A percentile compares a stretch with the other conserved stretches of the same genome.
Evolutionary conservation across 805 yeast species (phyloP).

Genomic region (Saccharomyces paradoxus): DNA sequence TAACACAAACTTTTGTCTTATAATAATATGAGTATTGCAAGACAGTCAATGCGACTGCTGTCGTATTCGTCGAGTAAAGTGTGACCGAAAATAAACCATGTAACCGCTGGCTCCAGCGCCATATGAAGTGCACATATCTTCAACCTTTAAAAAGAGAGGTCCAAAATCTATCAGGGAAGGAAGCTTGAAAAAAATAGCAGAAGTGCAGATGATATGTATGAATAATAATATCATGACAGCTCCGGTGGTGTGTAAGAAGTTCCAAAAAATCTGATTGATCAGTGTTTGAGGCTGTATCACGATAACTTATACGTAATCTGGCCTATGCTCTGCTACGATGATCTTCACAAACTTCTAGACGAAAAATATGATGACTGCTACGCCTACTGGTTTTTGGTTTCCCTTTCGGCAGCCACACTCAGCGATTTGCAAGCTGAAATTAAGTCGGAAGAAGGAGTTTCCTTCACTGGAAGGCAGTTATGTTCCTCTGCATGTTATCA

Average conservation of each 20-base stretch:
- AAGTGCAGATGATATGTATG: too few relatives aligned
- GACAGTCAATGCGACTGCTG: background rate
- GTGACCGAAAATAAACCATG: background rate
- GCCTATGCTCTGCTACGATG: background rate
- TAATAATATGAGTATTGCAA: too few relatives aligned
- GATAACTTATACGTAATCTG: background rate
- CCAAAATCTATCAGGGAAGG: too few relatives aligned
- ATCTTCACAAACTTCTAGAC: background rate
- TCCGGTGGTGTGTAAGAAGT: background rate
- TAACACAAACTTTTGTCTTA: too few relatives aligned
- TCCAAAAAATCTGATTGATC: background rate
- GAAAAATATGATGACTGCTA: background rate
- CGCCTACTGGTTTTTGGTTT: background rate
- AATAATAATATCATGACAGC: too few relatives aligned
- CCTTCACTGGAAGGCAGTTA: slow-evolving; percentile 47
- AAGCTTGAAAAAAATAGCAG: too few relatives aligned
- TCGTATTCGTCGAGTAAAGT: background rate
- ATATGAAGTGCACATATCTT: too few relatives aligned
- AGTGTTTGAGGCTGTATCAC: background rate
- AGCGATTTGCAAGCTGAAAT: slow-evolving; percentile 69
- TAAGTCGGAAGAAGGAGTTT: slow-evolving; percentile 66
- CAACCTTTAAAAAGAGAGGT: too few relatives aligned
- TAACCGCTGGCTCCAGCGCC: too few relatives aligned
- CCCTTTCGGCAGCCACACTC: background rate
- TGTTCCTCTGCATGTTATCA: slow-evolving; percentile 83